Base-by-base conservation (phyloP, 2,329 filamentous ascomycete genomes). In the Stagonosporopsis chrysanthemi region DNA sequence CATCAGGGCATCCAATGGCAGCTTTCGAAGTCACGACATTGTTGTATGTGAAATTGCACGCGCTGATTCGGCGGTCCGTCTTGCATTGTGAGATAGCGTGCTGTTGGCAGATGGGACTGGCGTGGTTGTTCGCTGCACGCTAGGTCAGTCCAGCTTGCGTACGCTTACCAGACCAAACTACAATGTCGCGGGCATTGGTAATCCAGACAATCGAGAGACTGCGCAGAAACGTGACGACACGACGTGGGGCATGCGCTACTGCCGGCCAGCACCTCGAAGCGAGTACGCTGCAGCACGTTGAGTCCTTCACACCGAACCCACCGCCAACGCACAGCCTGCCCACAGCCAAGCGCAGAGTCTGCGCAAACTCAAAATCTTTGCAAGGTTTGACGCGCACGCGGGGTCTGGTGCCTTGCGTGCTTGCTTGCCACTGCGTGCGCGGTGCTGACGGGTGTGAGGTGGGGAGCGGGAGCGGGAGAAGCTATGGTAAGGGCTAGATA, bases 381-480 rank as follows among this genome's bases (percentile, higher is more conserved):
- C 52, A 45, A 17, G 45, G 12, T 44, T 33, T 55, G 40, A 41
- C 19, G 33, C 35, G 35, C 45, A 39, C 28, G 33, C 31, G 33
- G 11, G 22, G 22, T 33, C 41, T 51, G 49, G 35, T 24, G 14
- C 47, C 47, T 51, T 47, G 42, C 54, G n/a, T n/a, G n/a, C n/a
- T n/a, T n/a, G n/a, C n/a, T 51, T 56, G 41, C 53, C 47, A 46
- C 47, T 41, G 52, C 42, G 31, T 45, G 52, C 26, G 26, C 42
- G 42, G 42, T n/a, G 31, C 31, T 33, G 14, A 33, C 31, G 31
- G 31, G 12, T 33, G 43, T n/a, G 29, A 31, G 29, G n/a, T 19
- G 29, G 33, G 42, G 26, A 24, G 40, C 46, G 46, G 46, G 35
- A 56, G 46, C 41, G 53, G 36, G 35, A 51, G 42, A 41, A 51